Evolutionary conservation across 2,329 filamentous ascomycete species (phyloP), one percentile per base, ranked within the genome.

Genomic region (Cytospora leucostoma): DNA sequence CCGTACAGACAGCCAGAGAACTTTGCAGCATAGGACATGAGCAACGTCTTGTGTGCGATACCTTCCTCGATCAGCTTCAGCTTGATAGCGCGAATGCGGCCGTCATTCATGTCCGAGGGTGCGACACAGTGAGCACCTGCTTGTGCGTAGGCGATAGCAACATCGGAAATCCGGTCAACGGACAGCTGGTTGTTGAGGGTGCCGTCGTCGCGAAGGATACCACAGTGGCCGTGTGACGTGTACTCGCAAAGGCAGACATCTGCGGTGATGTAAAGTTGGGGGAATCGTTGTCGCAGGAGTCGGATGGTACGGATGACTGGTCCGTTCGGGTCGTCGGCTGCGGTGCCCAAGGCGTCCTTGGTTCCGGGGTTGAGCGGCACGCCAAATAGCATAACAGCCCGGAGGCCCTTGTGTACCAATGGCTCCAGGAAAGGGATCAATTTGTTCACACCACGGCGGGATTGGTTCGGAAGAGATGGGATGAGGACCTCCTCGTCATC

Each of bases 161-260:
- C 94, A 74, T 98, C 93, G 4, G 91, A 94, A 70, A 99, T 93
- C 66, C 95, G 89, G 73, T 98, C 94, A 10, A 98, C 93, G 3
- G 93, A 97, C 54, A 96, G 85, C 67, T 89, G 87, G 74, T 99
- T 98, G 84, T 98, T 97, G 65, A 99, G 83, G 67, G 88, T 90
- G 67, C 93, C 93, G 74, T 99, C 95, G 69, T 97, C 93, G 63
- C 93, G 88, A 53, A 99, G 84, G 70, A 99, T 97, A 59, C 95
- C 95, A 74, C 95, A 99, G 80, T 99, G 95, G 52, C 95, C 95
- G 76, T 99, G 95, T 7, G 91, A 95, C 0, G 95, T 99, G 79
- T 99, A 99, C 78, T 99, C 95, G 84, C 95, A 99, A 8, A 99
- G 88, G 74, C 95, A 98, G 64, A 99, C 95, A 74, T 99, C 95